These are phyloP conservation scores for Mortierella sp. DNA, from an alignment of 371 early-diverging fungal genomes.

Conservation along the genomic window DNA sequence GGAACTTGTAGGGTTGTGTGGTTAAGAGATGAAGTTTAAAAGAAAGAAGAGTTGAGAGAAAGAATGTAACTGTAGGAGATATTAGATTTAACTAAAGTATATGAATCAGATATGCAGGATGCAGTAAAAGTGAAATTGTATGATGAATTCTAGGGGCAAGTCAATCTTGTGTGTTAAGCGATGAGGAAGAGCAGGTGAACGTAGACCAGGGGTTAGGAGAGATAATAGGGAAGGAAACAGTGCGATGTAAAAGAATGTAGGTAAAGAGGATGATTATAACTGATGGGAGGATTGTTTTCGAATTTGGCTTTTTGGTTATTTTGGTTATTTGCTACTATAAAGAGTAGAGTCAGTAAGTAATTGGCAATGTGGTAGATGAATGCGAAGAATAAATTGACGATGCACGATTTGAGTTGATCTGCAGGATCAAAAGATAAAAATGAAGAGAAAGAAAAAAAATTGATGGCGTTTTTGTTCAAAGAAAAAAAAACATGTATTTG, in stretches of 20 bases:
- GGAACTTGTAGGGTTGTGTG: neutral
- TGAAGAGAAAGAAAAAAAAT: neutral
- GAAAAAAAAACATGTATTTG: neutral
- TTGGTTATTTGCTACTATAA: neutral
- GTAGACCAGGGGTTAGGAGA: neutral
- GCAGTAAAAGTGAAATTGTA: neutral
- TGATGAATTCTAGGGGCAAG: neutral
- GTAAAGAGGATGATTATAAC: neutral
- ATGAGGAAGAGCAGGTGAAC: neutral
- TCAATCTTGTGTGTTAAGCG: neutral
- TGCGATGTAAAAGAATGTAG: neutral
- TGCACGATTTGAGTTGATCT: constrained; percentile 7
- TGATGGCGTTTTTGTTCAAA: neutral
- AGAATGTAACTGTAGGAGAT: neutral
- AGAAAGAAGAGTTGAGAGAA: neutral
- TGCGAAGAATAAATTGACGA: neutral
- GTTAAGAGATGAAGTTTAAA: constrained; percentile 7
- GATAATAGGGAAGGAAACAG: neutral
- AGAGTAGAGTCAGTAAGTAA: neutral
- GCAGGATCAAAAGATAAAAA: neutral
- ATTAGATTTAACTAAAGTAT: neutral
- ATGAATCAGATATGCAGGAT: neutral
- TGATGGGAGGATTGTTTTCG: neutral
- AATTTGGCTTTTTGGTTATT: neutral
- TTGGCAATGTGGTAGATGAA: neutral